Evolutionary conservation across 148 eudicot genomes (phyloP).

Genomic region (Arbutus unedo): DNA sequence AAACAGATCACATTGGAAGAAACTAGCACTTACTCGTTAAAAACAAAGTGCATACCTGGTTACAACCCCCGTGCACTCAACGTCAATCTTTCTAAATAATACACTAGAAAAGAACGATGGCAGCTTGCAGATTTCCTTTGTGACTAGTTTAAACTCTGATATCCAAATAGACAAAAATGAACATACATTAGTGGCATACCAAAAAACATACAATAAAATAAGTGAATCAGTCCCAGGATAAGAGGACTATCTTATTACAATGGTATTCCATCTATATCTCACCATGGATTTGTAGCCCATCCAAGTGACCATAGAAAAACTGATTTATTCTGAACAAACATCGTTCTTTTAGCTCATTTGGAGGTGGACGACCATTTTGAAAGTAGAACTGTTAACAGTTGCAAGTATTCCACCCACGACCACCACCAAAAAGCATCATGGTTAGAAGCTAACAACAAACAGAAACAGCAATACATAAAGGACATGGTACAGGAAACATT

Average conservation of each 20-base stretch:
- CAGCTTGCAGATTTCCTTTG: constrained; percentile 93
- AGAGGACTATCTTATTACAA: neutral
- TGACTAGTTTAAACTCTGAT: constrained; percentile 81
- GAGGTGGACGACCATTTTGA: constrained; percentile 88
- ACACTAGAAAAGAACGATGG: constrained; percentile 89
- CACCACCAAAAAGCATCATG: neutral
- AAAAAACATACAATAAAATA: constrained; percentile 2
- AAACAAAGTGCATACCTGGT: constrained; percentile 56
- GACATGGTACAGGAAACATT: neutral
- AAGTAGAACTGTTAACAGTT: constrained; percentile 74
- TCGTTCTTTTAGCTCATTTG: constrained; percentile 84
- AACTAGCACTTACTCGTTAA: neutral
- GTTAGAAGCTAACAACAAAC: constrained; percentile 2
- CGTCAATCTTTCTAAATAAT: constrained; percentile 82
- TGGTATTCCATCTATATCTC: constrained; percentile 24
- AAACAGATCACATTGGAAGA: neutral
- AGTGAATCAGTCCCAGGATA: neutral
- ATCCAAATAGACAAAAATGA: constrained; percentile 16
- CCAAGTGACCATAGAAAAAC: constrained; percentile 78
- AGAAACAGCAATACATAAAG: neutral
- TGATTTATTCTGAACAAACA: constrained; percentile 89
- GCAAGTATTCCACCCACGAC: constrained; percentile 9
- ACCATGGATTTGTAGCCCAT: constrained; percentile 89
- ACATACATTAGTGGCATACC: constrained; percentile 19
- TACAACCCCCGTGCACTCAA: constrained; percentile 60